These are phyloP conservation scores for Melocanna baccifera DNA, from an alignment of 176 grass and related monocot genomes.

Conservation along the genomic window DNA sequence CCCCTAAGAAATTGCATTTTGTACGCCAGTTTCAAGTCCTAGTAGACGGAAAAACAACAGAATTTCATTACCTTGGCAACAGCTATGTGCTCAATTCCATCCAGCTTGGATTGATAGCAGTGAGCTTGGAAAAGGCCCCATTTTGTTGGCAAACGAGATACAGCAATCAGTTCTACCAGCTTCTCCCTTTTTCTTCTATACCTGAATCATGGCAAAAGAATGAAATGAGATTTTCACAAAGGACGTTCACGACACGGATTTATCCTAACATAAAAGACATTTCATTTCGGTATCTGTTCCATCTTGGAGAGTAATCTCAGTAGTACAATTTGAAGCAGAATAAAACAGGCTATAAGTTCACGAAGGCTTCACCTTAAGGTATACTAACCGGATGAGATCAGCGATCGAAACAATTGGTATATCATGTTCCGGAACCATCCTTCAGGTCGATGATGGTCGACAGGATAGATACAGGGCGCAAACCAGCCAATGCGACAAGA, in stretches of 20 bases:
- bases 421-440: constrained; percentile 77
- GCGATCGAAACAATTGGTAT: constrained; percentile 73
- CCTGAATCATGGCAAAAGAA: constrained; percentile 45
- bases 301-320: not conserved
- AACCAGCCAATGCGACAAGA: constrained; percentile 58
- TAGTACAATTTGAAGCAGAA: not conserved
- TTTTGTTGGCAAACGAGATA: constrained; percentile 81
- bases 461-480: constrained; percentile 69
- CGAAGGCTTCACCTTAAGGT: constrained; percentile 51
- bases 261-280: not conserved
- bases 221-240: not conserved
- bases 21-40: not conserved
- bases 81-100: constrained; percentile 86
- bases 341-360: constrained; percentile 28
- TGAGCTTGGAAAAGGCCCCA: constrained; percentile 87
- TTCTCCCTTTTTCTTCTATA: constrained; percentile 88
- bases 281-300: not conserved
- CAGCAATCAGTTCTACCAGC: constrained; percentile 77
- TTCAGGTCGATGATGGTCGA: constrained; percentile 65
- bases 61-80: constrained; percentile 58
- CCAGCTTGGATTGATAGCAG: constrained; percentile 89
- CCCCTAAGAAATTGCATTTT: not conserved
- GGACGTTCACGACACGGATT: not conserved
- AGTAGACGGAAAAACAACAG: not conserved
- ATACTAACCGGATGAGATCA: constrained; percentile 94